Evolutionary conservation across 148 eudicot genomes (phyloP).

Genomic region (Cornus florida): DNA sequence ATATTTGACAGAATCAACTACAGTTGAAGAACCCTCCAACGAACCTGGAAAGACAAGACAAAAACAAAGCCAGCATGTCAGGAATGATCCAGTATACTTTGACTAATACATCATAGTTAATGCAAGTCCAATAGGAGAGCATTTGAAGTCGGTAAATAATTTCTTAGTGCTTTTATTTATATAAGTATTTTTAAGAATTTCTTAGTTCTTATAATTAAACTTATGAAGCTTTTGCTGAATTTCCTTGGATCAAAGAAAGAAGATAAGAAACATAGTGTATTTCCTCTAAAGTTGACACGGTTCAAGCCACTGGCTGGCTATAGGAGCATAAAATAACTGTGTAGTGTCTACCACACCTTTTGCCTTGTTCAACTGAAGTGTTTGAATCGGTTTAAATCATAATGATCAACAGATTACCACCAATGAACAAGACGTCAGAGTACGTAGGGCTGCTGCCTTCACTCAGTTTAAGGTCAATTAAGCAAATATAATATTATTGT

Average conservation of each 20-base stretch:
- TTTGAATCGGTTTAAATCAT: not conserved
- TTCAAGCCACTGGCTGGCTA: not conserved
- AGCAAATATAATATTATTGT: not conserved
- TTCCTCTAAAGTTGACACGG: not conserved
- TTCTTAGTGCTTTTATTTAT: not conserved
- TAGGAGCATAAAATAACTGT: not conserved
- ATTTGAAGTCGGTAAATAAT: not conserved
- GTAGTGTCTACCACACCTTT: not conserved
- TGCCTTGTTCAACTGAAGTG: not conserved
- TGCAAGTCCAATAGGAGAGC: not conserved
- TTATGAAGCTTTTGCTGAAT: not conserved
- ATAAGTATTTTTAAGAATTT: not conserved
- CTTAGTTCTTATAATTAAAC: not conserved
- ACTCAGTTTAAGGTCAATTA: not conserved
- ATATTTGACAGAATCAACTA: slow-evolving; percentile 16
- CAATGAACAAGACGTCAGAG: not conserved
- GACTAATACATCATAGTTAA: not conserved
- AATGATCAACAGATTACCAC: not conserved
- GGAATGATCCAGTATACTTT: not conserved
- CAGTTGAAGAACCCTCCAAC: slow-evolving; percentile 34
- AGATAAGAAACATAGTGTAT: no score
- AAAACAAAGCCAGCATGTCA: slow-evolving; percentile 5
- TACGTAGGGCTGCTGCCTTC: not conserved
- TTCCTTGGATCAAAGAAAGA: not conserved
- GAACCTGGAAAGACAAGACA: slow-evolving; percentile 26